These are phyloP conservation scores for Ceratocystis diversiconidia DNA, from an alignment of 2,329 filamentous ascomycete genomes.

Conservation along the genomic window DNA sequence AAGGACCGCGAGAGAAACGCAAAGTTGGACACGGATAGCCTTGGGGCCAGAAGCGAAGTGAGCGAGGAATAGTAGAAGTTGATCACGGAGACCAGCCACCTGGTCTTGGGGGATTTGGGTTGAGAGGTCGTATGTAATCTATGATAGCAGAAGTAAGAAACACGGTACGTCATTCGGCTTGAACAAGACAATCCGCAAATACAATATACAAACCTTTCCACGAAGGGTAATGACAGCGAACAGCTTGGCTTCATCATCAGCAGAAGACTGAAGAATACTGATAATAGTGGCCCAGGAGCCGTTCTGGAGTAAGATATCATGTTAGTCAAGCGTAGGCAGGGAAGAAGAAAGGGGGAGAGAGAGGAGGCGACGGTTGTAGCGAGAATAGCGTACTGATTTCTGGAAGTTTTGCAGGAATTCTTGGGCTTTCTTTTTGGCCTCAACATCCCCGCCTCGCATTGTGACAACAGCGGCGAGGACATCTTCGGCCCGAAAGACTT, in stretches of 20 bases:
- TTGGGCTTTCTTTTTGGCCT: constrained; percentile 79
- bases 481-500: constrained; percentile 57
- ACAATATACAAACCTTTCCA: constrained; percentile 58
- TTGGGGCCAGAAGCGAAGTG: constrained; percentile 70
- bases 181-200: neutral
- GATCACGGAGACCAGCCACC: constrained; percentile 63
- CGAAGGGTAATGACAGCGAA: constrained; percentile 95
- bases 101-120: constrained; percentile 69
- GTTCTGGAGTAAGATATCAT: constrained; percentile 39
- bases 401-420: constrained; percentile 89
- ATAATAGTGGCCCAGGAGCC: constrained; percentile 86
- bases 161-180: neutral
- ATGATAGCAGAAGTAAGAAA: constrained; percentile 11
- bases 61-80: constrained; percentile 68
- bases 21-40: constrained; percentile 77
- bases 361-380: neutral
- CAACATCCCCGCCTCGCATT: constrained; percentile 73
- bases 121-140: constrained; percentile 91
- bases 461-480: constrained; percentile 80
- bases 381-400: constrained; percentile 59
- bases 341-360: neutral
- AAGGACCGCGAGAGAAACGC: constrained; percentile 83
- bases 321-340: neutral
- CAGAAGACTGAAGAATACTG: constrained; percentile 67
- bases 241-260: constrained; percentile 72